Base-by-base conservation (phyloP, 169 alveolate species). In the Plasmodium reichenowi region DNA sequence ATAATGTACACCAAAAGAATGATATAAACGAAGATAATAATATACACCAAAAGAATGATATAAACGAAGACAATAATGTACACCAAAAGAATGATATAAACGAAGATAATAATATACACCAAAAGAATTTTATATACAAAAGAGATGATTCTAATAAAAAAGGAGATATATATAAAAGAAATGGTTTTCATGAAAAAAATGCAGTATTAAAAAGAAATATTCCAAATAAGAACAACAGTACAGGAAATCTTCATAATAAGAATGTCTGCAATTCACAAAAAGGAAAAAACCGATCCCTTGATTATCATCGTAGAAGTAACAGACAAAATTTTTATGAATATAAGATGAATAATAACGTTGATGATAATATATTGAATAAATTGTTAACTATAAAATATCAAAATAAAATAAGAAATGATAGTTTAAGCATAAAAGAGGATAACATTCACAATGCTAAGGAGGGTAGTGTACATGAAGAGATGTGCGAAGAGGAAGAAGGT, bases 321-420 rank as follows among this genome's bases (percentile, higher is more conserved):
- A 38, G 2, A 38, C 7, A 38, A 8, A 38, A 38, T 38, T 38
- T 38, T 38, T 38, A 38, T 38, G 47, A 38, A 38, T 38, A 6
- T 7, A 38, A 38, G 9, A 38, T 5, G 47, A 38, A 38, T 38
- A 38, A 56, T 56, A 56, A 56, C 12, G 56, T 60, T 50, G 63
- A 59, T 47, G 68, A 78, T 24, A 32, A 78, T 47, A 64, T 78
- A 38, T 32, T 63, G 71, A 78, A 59, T 70, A 78, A 78, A 71
- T 20, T 66, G 66, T 43, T 63, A 15, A 47, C 29, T 26, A 78
- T 66, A 59, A 78, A 67, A 72, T 54, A 38, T 43, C 72, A 66
- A 47, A 63, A 78, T 78, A 22, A 58, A 68, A 43, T 70, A 62
- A 13, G 24, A 24, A 78, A 22, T 10, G 68, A 20, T 59, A 3